Base-by-base conservation (phyloP, 192 early-diverging fungal species). In the Thamnidium elegans region DNA sequence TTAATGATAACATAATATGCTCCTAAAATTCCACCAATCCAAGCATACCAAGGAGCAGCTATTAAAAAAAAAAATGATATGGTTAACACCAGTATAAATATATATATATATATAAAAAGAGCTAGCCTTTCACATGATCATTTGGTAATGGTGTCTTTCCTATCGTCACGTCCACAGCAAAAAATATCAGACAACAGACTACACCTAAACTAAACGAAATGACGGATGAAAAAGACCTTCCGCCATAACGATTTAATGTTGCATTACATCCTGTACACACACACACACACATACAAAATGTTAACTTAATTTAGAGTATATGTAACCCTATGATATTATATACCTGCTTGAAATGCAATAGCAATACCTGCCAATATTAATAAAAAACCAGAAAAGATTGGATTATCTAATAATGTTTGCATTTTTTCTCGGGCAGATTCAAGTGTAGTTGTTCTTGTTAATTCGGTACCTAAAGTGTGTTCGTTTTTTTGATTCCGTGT, bases 1-100 rank as follows among this genome's bases (percentile, higher is more conserved):
- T 77, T 74, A 9, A 78, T 63, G 46, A 82, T 79, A 14, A 86
- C 84, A 62, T 82, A 84, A 43, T 72, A 66, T 7, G 80, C 78
- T 14, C 82, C 82, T 26, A 68, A 55, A 14, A 68, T 62, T 11
- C 67, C 67, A 30, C 67, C 84, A 9, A 73, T 62, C 75, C 77
- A 83, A 3, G 77, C 55, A 72, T 77, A 86, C 74, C 70, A 67
- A 20, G 84, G 82, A 7, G 80, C 78, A 52, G 47, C 70, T 72
- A 36, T 46, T 17, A 36, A 39, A 30, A 1, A n/a, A 64, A 55
- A 3, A 26, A 8, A n/a, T n/a, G n/a, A n/a, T n/a, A n/a, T n/a
- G n/a, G n/a, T n/a, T n/a, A n/a, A n/a, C n/a, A n/a, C n/a, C n/a
- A n/a, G n/a, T n/a, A n/a, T n/a, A 26, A 8, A 23, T 8, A 23